These are phyloP conservation scores for Rasamsonia emersonii DNA, from an alignment of 2,329 filamentous ascomycete species.

Conservation along the genomic window DNA sequence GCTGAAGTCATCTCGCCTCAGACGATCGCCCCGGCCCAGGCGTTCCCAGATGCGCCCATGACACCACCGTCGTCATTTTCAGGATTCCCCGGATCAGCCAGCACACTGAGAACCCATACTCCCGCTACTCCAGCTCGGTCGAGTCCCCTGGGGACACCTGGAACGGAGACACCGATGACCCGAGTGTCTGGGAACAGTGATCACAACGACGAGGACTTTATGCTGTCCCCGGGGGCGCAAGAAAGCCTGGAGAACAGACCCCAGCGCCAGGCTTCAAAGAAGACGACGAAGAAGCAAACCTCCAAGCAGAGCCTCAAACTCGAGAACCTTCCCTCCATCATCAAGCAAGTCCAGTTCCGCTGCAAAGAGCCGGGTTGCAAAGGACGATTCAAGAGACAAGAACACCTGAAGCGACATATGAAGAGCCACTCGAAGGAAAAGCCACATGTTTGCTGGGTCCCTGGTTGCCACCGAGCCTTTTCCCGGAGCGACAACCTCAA, in stretches of 20 bases:
- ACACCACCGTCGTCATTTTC: constrained; percentile 31
- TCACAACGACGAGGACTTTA: constrained; percentile 26
- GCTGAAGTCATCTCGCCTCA: constrained; percentile 25
- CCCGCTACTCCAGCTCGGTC: constrained; percentile 29
- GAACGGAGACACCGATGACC: constrained; percentile 27
- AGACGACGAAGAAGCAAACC: constrained; percentile 18
- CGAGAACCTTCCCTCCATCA: constrained; percentile 29
- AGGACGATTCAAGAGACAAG: constrained; percentile 40
- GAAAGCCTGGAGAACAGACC: constrained; percentile 20
- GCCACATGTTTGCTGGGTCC: constrained; percentile 37
- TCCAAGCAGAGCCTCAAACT: constrained; percentile 28
- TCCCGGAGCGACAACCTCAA: constrained; percentile 39
- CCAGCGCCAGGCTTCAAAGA: constrained; percentile 26
- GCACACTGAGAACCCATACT: constrained; percentile 27
- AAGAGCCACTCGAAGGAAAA: constrained; percentile 39
- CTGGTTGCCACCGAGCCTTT: constrained; percentile 34
- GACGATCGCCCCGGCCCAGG: constrained; percentile 29
- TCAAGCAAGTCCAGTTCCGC: constrained; percentile 34
- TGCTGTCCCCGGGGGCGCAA: constrained; percentile 24
- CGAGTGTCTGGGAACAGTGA: constrained; percentile 25
- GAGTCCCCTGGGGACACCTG: constrained; percentile 26
- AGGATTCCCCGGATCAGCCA: constrained; percentile 26
- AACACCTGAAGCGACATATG: constrained; percentile 43
- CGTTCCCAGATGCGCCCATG: constrained; percentile 21
- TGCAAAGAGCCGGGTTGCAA: constrained; percentile 36